These are phyloP conservation scores for Eimeria nieschulzi DNA, from an alignment of 169 alveolate genomes.

Conservation along the genomic window DNA sequence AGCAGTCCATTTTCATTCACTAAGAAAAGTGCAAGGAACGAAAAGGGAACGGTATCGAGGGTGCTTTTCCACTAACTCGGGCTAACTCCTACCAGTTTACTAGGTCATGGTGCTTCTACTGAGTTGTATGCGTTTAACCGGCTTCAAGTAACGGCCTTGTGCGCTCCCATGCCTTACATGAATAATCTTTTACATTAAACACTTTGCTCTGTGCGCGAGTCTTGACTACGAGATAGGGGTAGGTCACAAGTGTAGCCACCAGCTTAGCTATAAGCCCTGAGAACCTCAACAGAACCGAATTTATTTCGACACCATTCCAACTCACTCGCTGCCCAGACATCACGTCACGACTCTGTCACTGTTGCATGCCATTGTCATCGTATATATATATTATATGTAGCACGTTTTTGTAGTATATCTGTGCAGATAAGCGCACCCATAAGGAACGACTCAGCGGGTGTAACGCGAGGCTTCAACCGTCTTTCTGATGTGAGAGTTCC, in stretches of 20 bases:
- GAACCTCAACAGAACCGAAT: neutral
- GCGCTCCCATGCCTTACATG: slow-evolving; percentile 29
- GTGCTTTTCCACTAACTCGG: neutral
- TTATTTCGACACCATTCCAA: too few species aligned
- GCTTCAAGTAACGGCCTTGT: too few species aligned
- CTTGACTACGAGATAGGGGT: slow-evolving; percentile 75
- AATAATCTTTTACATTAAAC: slow-evolving; percentile 64
- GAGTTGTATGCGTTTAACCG: too few species aligned
- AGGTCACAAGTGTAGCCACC: slow-evolving; percentile 71
- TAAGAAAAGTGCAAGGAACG: too few species aligned
- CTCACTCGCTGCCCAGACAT: too few species aligned
- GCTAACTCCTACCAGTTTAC: neutral
- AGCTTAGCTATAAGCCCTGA: slow-evolving; percentile 70
- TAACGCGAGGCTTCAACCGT: slow-evolving; percentile 35
- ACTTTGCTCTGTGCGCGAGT: slow-evolving; percentile 75
- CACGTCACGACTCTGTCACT: too few species aligned
- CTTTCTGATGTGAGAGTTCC: slow-evolving; percentile 30
- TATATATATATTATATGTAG: neutral
- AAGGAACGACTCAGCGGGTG: slow-evolving; percentile 67
- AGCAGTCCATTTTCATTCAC: neutral
- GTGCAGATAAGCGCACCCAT: slow-evolving; percentile 19
- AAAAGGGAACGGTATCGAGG: neutral
- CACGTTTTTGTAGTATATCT: neutral
- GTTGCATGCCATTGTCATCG: too few species aligned
- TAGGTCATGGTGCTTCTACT: neutral